A percentile compares a stretch with the other conserved stretches of the same genome.
Evolutionary conservation across 805 yeast genomes (phyloP).

Genomic region (Tetrapisispora phaffii): DNA sequence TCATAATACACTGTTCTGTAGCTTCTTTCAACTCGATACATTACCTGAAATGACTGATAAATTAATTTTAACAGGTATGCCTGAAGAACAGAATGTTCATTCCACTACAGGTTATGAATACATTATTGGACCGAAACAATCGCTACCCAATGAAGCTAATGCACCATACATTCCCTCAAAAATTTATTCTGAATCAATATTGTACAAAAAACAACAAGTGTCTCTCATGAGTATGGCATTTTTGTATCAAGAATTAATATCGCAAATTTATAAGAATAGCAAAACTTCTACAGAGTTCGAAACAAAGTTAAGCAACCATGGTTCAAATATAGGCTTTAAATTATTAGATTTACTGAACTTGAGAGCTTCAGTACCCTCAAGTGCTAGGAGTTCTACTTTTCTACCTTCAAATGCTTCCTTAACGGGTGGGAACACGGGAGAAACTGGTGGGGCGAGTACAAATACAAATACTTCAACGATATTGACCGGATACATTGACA

Average conservation of each 20-base stretch:
- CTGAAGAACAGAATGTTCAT: conserved; percentile 7
- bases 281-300: conserved; percentile 58
- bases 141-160: conserved; percentile 18
- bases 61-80: conserved; percentile 20
- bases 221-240: conserved; percentile 60
- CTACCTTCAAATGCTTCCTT: conserved; percentile 6
- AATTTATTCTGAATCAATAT: conserved; percentile 21
- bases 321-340: conserved; percentile 66
- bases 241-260: conserved; percentile 62
- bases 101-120: conserved; percentile 21
- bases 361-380: conserved; percentile 22
- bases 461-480: background rate
- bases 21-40: background rate
- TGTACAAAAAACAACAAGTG: conserved; percentile 36
- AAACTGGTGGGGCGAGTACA: background rate
- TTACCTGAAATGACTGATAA: conserved; percentile 15
- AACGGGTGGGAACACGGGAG: background rate
- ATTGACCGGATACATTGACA: background rate
- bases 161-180: conserved; percentile 13
- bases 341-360: conserved; percentile 47
- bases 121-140: conserved; percentile 24
- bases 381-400: conserved; percentile 13
- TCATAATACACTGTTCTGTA: too few relatives aligned
- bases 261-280: conserved; percentile 49
- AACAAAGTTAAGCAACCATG: conserved; percentile 53